phyloP scores from a whole-genome alignment of 495 filamentous ascomycete species.

The Penicillium lividum region DNA sequence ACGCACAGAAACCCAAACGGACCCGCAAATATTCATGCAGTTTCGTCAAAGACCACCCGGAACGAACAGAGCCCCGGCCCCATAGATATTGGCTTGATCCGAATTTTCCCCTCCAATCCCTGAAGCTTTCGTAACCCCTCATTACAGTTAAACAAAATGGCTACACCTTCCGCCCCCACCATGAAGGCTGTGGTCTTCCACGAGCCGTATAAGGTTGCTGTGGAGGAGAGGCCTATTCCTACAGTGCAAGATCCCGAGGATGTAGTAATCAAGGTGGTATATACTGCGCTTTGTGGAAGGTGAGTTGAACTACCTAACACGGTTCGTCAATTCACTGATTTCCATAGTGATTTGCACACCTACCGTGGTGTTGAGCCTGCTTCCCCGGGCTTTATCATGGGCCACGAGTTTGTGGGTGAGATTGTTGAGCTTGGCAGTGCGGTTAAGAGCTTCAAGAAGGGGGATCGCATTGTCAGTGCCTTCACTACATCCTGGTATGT shows the following conservation, averaged over 20 bases:
- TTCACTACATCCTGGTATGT: conserved; percentile 87
- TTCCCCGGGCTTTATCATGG: conserved; percentile 67
- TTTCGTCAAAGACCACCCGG: conserved; percentile 5
- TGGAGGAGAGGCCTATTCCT: conserved; percentile 53
- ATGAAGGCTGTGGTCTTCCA: conserved; percentile 56
- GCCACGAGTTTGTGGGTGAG: conserved; percentile 75
- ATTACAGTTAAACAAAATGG: conserved; percentile 3
- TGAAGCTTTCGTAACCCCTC: neutral
- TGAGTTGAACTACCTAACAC: conserved; percentile 39
- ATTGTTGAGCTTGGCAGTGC: conserved; percentile 66
- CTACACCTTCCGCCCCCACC: conserved; percentile 22
- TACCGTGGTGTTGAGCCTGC: conserved; percentile 79
- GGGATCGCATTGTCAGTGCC: conserved; percentile 78
- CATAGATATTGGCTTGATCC: neutral
- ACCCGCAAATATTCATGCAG: conserved; percentile 13
- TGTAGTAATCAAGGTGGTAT: conserved; percentile 80
- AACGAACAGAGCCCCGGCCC: neutral
- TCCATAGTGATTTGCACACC: conserved; percentile 77
- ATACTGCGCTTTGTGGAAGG: conserved; percentile 91
- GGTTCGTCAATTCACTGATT: neutral
- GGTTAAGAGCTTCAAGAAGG: conserved; percentile 69
- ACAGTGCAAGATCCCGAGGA: conserved; percentile 69
- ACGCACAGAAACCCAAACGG: conserved; percentile 12
- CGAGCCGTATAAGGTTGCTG: conserved; percentile 45
- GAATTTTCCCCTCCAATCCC: neutral